These are phyloP conservation scores for Hypericum androsaemum DNA, from an alignment of 345 rosid species.

Conservation along the genomic window DNA sequence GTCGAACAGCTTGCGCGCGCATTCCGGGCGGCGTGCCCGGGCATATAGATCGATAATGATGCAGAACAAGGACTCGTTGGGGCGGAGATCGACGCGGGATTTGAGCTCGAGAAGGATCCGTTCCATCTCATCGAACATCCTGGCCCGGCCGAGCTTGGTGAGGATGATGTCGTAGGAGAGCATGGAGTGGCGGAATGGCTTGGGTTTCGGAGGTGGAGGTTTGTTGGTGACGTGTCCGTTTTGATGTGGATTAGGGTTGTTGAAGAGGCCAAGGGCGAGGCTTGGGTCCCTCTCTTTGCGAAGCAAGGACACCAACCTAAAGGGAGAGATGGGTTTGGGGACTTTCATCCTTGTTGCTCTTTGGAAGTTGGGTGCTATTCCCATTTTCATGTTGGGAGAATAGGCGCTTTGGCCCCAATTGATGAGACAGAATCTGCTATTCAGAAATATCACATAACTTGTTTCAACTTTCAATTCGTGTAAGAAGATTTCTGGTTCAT, in stretches of 20 bases:
- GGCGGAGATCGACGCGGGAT: constrained; percentile 31
- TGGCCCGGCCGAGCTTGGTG: constrained; percentile 67
- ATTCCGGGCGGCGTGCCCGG: constrained; percentile 34
- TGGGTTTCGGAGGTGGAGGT: background rate
- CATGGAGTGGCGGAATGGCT: constrained; percentile 43
- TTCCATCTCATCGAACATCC: constrained; percentile 62
- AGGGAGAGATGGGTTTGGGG: constrained; percentile 39
- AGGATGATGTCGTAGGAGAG: constrained; percentile 69
- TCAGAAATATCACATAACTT: too few species aligned
- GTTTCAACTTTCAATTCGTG: too few species aligned
- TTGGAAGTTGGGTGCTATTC: constrained; percentile 6
- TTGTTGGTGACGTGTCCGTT: constrained; percentile 2
- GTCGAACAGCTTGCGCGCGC: constrained; percentile 49
- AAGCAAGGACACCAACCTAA: constrained; percentile 52
- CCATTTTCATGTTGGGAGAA: constrained; percentile 2
- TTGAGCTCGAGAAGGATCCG: constrained; percentile 50
- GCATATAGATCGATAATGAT: constrained; percentile 47
- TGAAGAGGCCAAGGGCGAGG: constrained; percentile 51
- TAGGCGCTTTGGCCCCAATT: too few species aligned
- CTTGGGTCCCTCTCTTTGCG: constrained; percentile 59
- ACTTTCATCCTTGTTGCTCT: constrained; percentile 10
- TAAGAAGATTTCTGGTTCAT: too few species aligned
- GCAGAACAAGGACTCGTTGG: constrained; percentile 56
- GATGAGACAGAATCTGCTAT: too few species aligned
- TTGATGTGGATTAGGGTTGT: constrained; percentile 29